Evolutionary conservation across 345 rosid species (phyloP), one percentile per base, ranked within the genome.

Genomic region (Eucalyptus erythrocorys): DNA sequence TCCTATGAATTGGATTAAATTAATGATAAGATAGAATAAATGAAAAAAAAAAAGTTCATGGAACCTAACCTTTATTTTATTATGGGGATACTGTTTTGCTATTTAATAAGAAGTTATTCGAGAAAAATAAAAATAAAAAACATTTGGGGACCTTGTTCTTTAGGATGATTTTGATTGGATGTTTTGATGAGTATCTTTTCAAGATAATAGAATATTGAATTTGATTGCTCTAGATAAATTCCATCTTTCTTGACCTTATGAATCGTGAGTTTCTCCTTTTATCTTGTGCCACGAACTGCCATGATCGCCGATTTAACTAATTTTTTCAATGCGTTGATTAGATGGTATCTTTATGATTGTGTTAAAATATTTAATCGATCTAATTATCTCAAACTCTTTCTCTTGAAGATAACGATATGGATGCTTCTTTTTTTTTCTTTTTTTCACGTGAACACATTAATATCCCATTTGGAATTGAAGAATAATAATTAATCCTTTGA

Each of bases 221-320:
- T 22, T 3, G 5, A 40, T 76, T 11, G 30, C 7, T 0, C 47
- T 5, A 3, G 0, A 2, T 6, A 11, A 21, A 21, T 76, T 11
- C 82, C 47, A 2, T 42, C 2, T 3, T 40, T 5, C 15, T 13
- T 10, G 47, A 11, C 27, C 27, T 40, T 6, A 76, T 40, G 45
- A 37, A 37, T 37, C 5, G 2, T 10, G 80, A 9, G 37, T 17
- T 34, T 68, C 42, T 68, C 12, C 3, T 32, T 66, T 12, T 22
- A 32, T 32, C 19, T 32, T 16, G 11, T 34, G 26, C 43, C 26
- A 5, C 2, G 13, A 34, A 37, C 4, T 1, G 4, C 2, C 43
- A 9, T 34, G 40, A 71, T 71, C 4, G 13, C 4, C 13, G 2
- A 71, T 19, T 13, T 19, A 34, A 71, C 26, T 34, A 5, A 34